phyloP scores from a whole-genome alignment of 163 green algal genomes.

The Scenedesmus sp. region DNA sequence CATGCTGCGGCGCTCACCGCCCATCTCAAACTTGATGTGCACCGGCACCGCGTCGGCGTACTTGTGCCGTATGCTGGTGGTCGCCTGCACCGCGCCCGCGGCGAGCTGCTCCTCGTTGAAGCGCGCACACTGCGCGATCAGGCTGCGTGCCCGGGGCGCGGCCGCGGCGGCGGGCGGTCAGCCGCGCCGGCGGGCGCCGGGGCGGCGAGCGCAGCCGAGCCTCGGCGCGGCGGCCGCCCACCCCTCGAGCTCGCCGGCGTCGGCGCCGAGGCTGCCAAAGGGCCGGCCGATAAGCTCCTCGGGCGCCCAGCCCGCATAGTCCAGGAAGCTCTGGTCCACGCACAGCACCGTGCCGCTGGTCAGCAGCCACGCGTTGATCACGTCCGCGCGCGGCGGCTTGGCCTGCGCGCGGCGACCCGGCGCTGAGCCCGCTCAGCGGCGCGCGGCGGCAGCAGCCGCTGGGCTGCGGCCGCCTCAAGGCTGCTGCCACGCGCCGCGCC shows the following conservation, averaged over 20 bases:
- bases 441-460: neutral
- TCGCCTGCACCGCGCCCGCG: conserved; percentile 24
- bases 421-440: neutral
- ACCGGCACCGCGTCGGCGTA: conserved; percentile 55
- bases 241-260: conserved; percentile 29
- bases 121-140: conserved; percentile 12
- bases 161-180: too few relatives aligned
- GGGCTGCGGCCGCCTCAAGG: too few relatives aligned
- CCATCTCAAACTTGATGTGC: conserved; percentile 46
- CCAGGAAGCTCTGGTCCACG: conserved; percentile 54
- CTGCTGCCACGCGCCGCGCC: neutral
- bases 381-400: conserved; percentile 20
- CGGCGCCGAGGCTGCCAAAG: conserved; percentile 26
- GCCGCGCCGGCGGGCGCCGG: too few relatives aligned
- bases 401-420: neutral
- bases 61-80: conserved; percentile 55
- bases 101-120: conserved; percentile 13
- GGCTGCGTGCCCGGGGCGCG: neutral
- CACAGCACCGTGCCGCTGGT: conserved; percentile 56
- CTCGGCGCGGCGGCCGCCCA: neutral
- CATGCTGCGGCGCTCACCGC: conserved; percentile 25
- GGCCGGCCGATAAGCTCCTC: conserved; percentile 31
- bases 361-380: conserved; percentile 57
- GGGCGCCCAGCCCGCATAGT: conserved; percentile 53
- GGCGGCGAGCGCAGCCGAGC: neutral